A percentile compares a stretch with the other conserved stretches of the same genome.
Conservation (phyloP, 2,329 filamentous ascomycete species). For the Leptographium radiaticola region DNA sequence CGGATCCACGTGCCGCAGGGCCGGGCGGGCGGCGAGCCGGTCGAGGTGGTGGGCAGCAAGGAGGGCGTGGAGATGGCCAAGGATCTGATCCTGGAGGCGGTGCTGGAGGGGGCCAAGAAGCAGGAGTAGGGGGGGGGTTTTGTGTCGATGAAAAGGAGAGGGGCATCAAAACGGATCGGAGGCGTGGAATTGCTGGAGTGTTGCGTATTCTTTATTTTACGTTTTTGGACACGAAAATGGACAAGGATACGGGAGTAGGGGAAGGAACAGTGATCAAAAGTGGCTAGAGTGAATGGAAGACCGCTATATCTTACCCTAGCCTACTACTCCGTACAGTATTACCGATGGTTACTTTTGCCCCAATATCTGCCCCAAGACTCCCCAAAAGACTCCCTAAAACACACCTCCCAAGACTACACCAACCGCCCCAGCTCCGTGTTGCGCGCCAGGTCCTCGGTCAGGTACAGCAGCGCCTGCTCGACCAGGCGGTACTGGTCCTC, state of each 20-base stretch:
- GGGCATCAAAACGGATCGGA: too few species aligned
- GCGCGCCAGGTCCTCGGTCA: constrained; percentile 11
- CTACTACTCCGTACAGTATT: neutral
- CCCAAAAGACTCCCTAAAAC: too few species aligned
- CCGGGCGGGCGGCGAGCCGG: constrained; percentile 51
- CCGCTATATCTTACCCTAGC: neutral
- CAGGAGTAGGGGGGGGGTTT: neutral
- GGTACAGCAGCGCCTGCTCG: constrained; percentile 11
- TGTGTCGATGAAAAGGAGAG: neutral
- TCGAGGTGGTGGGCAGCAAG: constrained; percentile 71
- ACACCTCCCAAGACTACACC: constrained; percentile 1
- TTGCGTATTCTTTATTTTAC: neutral
- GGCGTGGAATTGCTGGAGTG: neutral
- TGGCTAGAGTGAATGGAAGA: neutral
- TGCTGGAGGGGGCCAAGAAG: constrained; percentile 40
- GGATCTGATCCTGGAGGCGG: constrained; percentile 76
- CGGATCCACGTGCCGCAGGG: constrained; percentile 83
- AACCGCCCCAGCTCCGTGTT: constrained; percentile 8
- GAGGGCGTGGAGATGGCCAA: constrained; percentile 78
- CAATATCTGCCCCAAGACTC: neutral
- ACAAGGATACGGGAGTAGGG: neutral
- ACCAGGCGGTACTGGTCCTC: constrained; percentile 13
- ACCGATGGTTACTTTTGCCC: neutral
- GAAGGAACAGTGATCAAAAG: neutral
- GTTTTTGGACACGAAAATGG: constrained; percentile 1